Conservation (phyloP, 208 protist species). For the Leishmania turanica region DNA sequence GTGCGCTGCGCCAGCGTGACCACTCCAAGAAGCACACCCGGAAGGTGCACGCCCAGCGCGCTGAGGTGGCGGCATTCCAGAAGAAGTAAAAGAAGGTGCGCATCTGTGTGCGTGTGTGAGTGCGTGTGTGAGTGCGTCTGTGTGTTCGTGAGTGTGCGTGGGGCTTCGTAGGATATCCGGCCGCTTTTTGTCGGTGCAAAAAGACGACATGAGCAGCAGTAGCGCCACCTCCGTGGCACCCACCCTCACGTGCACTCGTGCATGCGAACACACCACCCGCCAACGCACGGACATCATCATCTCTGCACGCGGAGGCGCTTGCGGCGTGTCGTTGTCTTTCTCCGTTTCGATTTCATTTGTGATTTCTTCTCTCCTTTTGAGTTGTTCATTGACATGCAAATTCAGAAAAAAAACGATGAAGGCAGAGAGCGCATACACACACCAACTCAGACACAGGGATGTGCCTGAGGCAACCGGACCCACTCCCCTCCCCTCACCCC, state of each 20-base stretch:
- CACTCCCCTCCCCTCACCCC: not conserved
- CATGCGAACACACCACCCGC: not conserved
- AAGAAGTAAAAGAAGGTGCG: slow-evolving; percentile 37
- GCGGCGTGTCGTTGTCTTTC: not conserved
- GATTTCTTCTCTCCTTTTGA: slow-evolving; percentile 19
- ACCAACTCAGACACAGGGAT: not conserved
- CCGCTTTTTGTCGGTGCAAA: not conserved
- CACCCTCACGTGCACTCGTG: not conserved
- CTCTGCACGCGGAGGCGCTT: not conserved
- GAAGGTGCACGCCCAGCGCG: slow-evolving; percentile 69
- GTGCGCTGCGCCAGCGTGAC: slow-evolving; percentile 76
- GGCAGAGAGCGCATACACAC: not conserved
- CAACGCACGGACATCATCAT: not conserved
- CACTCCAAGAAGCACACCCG: slow-evolving; percentile 58
- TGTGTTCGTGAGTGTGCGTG: too few species aligned
- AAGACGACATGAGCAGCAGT: not conserved
- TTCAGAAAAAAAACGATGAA: not conserved
- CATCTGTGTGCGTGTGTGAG: not conserved
- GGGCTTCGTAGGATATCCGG: not conserved
- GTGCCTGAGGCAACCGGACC: not conserved
- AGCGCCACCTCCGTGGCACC: not conserved
- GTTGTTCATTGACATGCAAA: not conserved
- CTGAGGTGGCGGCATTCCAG: slow-evolving; percentile 69
- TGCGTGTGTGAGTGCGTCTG: not conserved
- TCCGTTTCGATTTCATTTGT: slow-evolving; percentile 5